Conservation (phyloP, 805 yeast genomes). For the Barnettozyma pratensis region DNA sequence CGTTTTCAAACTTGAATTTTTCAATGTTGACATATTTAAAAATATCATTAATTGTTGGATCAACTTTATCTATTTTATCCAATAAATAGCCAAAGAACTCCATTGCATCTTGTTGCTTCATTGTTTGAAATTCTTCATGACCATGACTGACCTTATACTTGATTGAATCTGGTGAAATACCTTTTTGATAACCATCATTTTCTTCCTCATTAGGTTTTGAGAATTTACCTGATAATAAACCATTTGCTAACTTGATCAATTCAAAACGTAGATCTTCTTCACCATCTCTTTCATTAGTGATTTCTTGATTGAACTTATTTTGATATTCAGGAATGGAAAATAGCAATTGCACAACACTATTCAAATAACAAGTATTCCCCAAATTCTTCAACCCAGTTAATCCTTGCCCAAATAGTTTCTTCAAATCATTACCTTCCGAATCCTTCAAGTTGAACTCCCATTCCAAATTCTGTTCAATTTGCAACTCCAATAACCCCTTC, state of each 20-base stretch:
- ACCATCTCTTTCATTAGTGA: constrained; percentile 30
- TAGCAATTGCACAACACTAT: constrained; percentile 72
- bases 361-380: constrained; percentile 90
- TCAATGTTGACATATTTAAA: constrained; percentile 65
- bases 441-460: constrained; percentile 89
- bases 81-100: constrained; percentile 74
- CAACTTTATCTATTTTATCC: constrained; percentile 52
- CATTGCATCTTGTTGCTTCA: constrained; percentile 92
- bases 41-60: constrained; percentile 33
- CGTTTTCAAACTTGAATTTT: constrained; percentile 49
- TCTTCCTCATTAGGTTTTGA: constrained; percentile 44
- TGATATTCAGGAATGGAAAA: constrained; percentile 36
- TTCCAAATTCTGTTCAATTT: constrained; percentile 85
- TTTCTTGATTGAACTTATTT: constrained; percentile 24
- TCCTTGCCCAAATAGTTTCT: constrained; percentile 68
- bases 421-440: constrained; percentile 57
- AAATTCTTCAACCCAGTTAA: constrained; percentile 83
- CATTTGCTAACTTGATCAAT: constrained; percentile 73
- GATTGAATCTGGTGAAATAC: constrained; percentile 72
- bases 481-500: constrained; percentile 81
- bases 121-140: constrained; percentile 79
- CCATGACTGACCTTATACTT: constrained; percentile 71
- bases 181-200: constrained; percentile 49
- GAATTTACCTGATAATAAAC: constrained; percentile 68
- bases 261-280: constrained; percentile 64